Evolutionary conservation across 1,284 basidiomycete species (phyloP).

Genomic region (Ceratobasidium sp.): DNA sequence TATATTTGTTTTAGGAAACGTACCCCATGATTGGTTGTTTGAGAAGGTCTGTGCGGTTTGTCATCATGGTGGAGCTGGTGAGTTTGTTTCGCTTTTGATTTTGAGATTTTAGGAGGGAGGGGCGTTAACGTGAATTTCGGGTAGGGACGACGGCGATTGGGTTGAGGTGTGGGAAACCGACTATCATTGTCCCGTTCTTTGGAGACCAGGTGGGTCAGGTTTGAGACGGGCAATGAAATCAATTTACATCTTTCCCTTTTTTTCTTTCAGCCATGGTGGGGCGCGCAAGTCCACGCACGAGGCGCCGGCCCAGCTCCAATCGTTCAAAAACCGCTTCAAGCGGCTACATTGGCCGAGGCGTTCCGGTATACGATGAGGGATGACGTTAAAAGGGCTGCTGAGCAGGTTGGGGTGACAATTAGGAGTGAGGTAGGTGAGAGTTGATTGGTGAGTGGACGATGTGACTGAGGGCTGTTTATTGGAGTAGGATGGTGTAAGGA

Average conservation of each 20-base stretch:
- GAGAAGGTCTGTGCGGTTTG: conserved; percentile 73
- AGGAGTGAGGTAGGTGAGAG: conserved; percentile 62
- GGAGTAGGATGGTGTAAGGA: conserved; percentile 64
- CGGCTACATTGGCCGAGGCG: conserved; percentile 67
- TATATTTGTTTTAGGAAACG: conserved; percentile 69
- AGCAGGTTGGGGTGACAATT: conserved; percentile 68
- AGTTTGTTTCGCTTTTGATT: background rate
- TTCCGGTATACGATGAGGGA: conserved; percentile 66
- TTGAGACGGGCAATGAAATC: too few species aligned
- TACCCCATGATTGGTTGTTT: conserved; percentile 82
- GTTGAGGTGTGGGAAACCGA: conserved; percentile 72
- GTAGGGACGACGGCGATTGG: conserved; percentile 62
- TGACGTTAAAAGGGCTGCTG: conserved; percentile 65
- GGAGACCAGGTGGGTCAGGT: conserved; percentile 70
- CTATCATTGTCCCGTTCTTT: conserved; percentile 78
- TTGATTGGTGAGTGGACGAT: background rate
- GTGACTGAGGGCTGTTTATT: background rate
- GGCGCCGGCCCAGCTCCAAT: conserved; percentile 75
- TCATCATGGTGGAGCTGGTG: conserved; percentile 61
- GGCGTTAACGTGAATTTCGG: conserved; percentile 55
- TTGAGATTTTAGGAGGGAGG: background rate
- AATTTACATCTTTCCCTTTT: too few species aligned
- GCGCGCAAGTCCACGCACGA: conserved; percentile 70
- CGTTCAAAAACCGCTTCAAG: conserved; percentile 67
- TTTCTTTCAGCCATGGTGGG: conserved; percentile 61